A percentile compares a stretch with the other conserved stretches of the same genome.
These are phyloP conservation scores for Phytophthora tentaculata DNA, from an alignment of 352 stramenopile genomes.

Conservation along the genomic window DNA sequence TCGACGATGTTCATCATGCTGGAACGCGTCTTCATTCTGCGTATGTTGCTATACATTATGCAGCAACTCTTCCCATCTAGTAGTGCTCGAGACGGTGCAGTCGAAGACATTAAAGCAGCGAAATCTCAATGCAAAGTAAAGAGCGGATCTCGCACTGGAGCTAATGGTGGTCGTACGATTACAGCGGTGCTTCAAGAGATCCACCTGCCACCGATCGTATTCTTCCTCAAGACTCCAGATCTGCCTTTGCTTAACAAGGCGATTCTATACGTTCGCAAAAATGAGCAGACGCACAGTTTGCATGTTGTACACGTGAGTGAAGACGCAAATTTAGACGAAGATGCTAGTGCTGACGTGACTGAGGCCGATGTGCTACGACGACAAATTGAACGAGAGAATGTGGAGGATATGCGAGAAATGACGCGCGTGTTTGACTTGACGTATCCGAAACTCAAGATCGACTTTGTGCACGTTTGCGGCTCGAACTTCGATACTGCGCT, in stretches of 20 bases:
- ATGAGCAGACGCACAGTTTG: conserved; percentile 93
- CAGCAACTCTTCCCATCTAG: conserved; percentile 66
- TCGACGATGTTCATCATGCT: conserved; percentile 85
- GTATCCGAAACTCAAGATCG: conserved; percentile 94
- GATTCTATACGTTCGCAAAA: conserved; percentile 93
- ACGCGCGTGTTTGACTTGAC: conserved; percentile 86
- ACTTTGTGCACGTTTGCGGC: conserved; percentile 80
- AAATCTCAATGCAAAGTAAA: conserved; percentile 32
- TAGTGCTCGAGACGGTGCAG: conserved; percentile 19
- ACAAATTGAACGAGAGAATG: conserved; percentile 42
- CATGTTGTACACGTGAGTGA: conserved; percentile 89
- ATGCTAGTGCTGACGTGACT: conserved; percentile 41
- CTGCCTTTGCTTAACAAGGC: conserved; percentile 94
- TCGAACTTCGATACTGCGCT: conserved; percentile 75
- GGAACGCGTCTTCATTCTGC: conserved; percentile 78
- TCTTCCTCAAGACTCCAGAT: conserved; percentile 91
- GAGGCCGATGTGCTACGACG: conserved; percentile 43
- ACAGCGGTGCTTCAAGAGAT: conserved; percentile 63
- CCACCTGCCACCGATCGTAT: conserved; percentile 88
- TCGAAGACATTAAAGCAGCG: conserved; percentile 35
- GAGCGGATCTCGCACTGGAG: conserved; percentile 50
- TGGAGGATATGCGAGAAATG: conserved; percentile 81
- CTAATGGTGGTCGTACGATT: conserved; percentile 73
- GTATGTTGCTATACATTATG: conserved; percentile 72
- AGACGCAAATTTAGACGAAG: conserved; percentile 31